Percentiles rank a stretch among this genome's conserved stretches.
phyloP scores from a whole-genome alignment of 345 rosid species.

The Abelmoschus esculentus region DNA sequence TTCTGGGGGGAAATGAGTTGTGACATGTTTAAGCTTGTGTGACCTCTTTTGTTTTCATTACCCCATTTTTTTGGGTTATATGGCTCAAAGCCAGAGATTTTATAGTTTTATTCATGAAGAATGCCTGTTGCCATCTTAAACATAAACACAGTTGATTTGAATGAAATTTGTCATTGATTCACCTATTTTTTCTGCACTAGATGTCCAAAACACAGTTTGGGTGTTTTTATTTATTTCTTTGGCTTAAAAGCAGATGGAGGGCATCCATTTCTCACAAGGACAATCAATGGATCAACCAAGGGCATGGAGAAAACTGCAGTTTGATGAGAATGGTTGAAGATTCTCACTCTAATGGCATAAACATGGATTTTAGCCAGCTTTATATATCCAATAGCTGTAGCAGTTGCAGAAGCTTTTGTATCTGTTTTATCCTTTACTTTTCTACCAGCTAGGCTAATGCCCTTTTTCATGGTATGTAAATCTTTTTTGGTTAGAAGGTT shows the following conservation, averaged over 20 bases:
- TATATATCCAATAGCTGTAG: neutral
- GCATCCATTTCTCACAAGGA: conserved; percentile 22
- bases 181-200: neutral
- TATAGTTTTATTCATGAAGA: neutral
- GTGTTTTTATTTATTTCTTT: neutral
- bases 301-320: conserved; percentile 30
- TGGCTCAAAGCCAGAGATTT: neutral
- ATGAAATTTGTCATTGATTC: neutral
- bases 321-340: conserved; percentile 14
- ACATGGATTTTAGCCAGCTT: conserved; percentile 8
- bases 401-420: neutral
- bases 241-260: conserved; percentile 38
- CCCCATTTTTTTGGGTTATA: neutral
- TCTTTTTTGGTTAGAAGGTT: neutral
- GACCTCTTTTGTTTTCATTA: neutral
- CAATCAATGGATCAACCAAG: conserved; percentile 27
- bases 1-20: neutral
- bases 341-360: neutral
- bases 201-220: neutral
- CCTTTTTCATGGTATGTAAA: neutral
- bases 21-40: neutral
- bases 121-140: neutral
- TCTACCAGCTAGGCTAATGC: conserved; percentile 9
- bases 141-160: neutral
- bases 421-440: neutral